These are phyloP conservation scores for Kurtzmaniella quercitrusa DNA, from an alignment of 1,139 yeast genomes.

Conservation along the genomic window DNA sequence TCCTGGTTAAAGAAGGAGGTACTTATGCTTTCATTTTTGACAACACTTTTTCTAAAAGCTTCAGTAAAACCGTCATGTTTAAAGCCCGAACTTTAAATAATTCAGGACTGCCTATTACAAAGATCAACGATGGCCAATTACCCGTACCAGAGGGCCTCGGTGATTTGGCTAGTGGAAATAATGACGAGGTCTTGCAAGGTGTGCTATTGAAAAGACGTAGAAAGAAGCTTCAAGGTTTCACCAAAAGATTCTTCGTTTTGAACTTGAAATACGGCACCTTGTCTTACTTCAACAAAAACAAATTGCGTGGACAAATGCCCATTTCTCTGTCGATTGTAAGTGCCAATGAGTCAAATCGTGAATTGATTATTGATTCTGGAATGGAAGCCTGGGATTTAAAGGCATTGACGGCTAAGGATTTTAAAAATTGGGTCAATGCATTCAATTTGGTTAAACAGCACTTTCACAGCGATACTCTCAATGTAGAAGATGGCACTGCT, in stretches of 20 bases:
- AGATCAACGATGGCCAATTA: not conserved
- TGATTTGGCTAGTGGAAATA: slow-evolving; percentile 35
- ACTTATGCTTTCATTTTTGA: slow-evolving; percentile 88
- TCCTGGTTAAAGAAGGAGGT: slow-evolving; percentile 55
- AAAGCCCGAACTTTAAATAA: slow-evolving; percentile 43
- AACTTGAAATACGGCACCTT: slow-evolving; percentile 80
- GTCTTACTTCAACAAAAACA: slow-evolving; percentile 75
- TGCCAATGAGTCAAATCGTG: slow-evolving; percentile 64
- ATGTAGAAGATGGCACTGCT: slow-evolving; percentile 9
- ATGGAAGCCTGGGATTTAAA: slow-evolving; percentile 92
- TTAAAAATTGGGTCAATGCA: slow-evolving; percentile 80
- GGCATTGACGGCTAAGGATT: slow-evolving; percentile 61
- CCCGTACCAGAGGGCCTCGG: not conserved
- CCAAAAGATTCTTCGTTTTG: slow-evolving; percentile 76
- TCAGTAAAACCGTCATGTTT: slow-evolving; percentile 76
- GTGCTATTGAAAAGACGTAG: slow-evolving; percentile 71
- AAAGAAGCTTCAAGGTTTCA: slow-evolving; percentile 76
- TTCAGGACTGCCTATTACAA: not conserved
- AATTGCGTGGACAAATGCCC: slow-evolving; percentile 90
- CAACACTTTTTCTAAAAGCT: slow-evolving; percentile 84
- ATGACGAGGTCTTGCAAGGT: slow-evolving; percentile 70
- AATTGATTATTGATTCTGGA: slow-evolving; percentile 87
- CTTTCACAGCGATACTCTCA: slow-evolving; percentile 11
- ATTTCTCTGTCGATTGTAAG: slow-evolving; percentile 75
- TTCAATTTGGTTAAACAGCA: slow-evolving; percentile 47